These are phyloP conservation scores for Pichia sp. DNA, from an alignment of 1,139 yeast species.

Conservation along the genomic window DNA sequence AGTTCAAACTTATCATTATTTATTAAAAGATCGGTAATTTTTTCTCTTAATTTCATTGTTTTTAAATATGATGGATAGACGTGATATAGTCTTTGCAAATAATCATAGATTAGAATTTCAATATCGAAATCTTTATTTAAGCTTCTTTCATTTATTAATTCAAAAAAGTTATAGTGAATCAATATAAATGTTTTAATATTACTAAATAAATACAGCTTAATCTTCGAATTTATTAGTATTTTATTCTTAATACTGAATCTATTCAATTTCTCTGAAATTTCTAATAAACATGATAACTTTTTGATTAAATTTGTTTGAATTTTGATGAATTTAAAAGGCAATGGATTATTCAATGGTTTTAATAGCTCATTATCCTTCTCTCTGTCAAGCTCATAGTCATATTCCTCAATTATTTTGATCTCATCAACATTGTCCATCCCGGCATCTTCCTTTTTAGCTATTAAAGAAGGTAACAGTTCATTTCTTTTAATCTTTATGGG, in stretches of 20 bases:
- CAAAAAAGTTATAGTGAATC: conserved; percentile 19
- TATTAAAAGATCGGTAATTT: neutral
- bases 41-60: neutral
- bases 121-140: conserved; percentile 3
- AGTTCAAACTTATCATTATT: neutral
- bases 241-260: conserved; percentile 10
- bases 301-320: conserved; percentile 9
- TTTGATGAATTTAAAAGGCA: conserved; percentile 7
- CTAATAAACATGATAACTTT: conserved; percentile 14
- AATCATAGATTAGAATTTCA: conserved; percentile 16
- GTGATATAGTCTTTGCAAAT: conserved; percentile 20
- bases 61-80: conserved; percentile 23
- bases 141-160: conserved; percentile 9
- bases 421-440: neutral
- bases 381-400: neutral
- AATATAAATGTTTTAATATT: conserved; percentile 20
- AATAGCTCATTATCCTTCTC: neutral
- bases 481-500: neutral
- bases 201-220: conserved; percentile 21
- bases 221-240: conserved; percentile 16
- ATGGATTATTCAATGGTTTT: conserved; percentile 8
- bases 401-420: neutral
- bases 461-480: conserved; percentile 9
- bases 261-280: conserved; percentile 14
- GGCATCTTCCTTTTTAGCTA: conserved; percentile 1